These are phyloP conservation scores for Elaeis guineensis DNA, from an alignment of 176 grass and related monocot species.

Conservation along the genomic window DNA sequence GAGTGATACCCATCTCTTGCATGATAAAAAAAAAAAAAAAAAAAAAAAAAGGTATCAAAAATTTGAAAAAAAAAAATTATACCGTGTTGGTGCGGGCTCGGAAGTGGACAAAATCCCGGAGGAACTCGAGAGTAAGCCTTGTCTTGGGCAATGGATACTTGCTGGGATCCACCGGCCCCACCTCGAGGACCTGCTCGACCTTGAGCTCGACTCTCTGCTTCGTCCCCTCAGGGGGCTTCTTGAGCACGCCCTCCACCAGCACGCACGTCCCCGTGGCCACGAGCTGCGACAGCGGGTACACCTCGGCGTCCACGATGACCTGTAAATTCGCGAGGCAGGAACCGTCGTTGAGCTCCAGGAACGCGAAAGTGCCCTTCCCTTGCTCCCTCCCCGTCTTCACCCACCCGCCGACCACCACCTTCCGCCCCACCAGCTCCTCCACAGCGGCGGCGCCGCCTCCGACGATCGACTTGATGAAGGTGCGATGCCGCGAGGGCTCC, in stretches of 20 bases:
- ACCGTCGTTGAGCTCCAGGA: constrained; percentile 88
- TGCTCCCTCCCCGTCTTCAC: constrained; percentile 76
- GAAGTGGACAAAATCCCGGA: constrained; percentile 69
- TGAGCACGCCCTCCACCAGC: constrained; percentile 70
- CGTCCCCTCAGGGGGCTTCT: constrained; percentile 58
- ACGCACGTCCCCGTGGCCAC: constrained; percentile 72
- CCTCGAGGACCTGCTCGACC: constrained; percentile 56
- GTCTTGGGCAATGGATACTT: constrained; percentile 84
- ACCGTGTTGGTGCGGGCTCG: constrained; percentile 85
- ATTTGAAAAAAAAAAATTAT: neutral
- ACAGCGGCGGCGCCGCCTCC: constrained; percentile 4
- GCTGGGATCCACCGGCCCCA: constrained; percentile 63
- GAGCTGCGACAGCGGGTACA: constrained; percentile 50
- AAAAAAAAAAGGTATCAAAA: too few species aligned
- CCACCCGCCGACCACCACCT: constrained; percentile 67
- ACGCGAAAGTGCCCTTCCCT: constrained; percentile 58
- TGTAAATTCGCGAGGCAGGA: constrained; percentile 70
- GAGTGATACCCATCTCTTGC: too few species aligned
- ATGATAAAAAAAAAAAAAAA: too few species aligned
- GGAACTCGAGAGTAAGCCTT: constrained; percentile 63
- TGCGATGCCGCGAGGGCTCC: constrained; percentile 25
- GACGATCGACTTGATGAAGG: constrained; percentile 30
- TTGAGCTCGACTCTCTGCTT: constrained; percentile 76
- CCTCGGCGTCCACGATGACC: constrained; percentile 50
- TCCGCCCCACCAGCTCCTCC: constrained; percentile 26